Evolutionary conservation across 148 eudicot genomes (phyloP), one percentile per base, ranked within the genome.

Genomic region (Vaccinium corymbosum): DNA sequence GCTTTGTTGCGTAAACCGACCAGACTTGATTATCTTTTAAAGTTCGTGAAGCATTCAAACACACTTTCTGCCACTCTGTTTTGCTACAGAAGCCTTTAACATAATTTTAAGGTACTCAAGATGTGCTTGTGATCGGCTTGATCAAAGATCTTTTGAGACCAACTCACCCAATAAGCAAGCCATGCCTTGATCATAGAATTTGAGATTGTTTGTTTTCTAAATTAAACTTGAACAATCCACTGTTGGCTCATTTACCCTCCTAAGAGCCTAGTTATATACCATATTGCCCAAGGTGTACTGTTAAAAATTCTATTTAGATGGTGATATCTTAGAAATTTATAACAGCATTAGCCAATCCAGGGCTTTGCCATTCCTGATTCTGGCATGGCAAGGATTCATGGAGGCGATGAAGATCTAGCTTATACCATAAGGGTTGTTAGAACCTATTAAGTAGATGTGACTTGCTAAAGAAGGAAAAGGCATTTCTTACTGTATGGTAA

Each of bases 361-460:
- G 64, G 64, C 9, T 5, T 56, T 59, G 64, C 64, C 64, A 1
- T 88, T 66, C 88, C 91, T 10, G 92, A 92, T 72, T 90, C 88
- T 80, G 92, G 92, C 14, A 88, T 87, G 89, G 94, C 94, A 32
- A 88, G 90, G 86, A 90, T 93, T 57, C 87, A 89, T 38, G 90
- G 91, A 25, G 91, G 89, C 49, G 86, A 86, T 79, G 87, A 90
- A 87, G 85, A 87, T 56, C 89, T 90, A 89, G 91, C 86, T 9
- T 88, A 89, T 49, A 92, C 93, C 48, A 81, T 17, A 74, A 85
- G 92, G 66, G 88, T 92, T 13, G 92, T 91, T 19, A 92, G 94
- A 53, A 92, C 94, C 61, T 90, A 88, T 93, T 89, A 88, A 87
- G 92, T 87, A 29, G 4, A 6, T 52, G 15, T 29, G 27, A 27